Evolutionary conservation across 345 rosid species (phyloP), one percentile per base, ranked within the genome.

Genomic region (Eutrema yunnanense): DNA sequence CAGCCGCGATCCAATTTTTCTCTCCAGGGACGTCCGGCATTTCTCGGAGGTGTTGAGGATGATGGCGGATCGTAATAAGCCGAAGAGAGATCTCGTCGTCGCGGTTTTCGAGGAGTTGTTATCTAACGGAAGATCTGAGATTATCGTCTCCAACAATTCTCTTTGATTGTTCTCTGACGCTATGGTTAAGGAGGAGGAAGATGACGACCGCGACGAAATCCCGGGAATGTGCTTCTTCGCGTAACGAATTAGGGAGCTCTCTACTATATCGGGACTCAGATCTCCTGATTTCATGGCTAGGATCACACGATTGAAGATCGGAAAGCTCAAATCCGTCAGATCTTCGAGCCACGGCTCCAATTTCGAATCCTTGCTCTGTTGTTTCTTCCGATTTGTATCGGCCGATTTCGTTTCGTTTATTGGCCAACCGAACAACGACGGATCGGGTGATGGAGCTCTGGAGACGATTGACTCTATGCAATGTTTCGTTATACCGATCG

Each of bases 361-460:
- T 61, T 75, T 80, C 9, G 59, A 65, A 2, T 55, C 38, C 0
- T 43, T 62, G 14, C 46, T 63, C 62, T 41, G 69, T 51, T 41
- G 69, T 51, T 70, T 70, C 67, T 36, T 64, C 33, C 3, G 12
- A 1, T 59, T 59, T 0, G 64, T 40, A 42, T 42, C 46, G 46
- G 34, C 34, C 0, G 50, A 26, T 32, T 32, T 54, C 11, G 11
- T 32, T 12, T 41, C 40, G 34, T 71, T 62, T 10, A 72, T 22
- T 1, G 96, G 98, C 98, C 98, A 88, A 41, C 98, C 96, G 57
- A 85, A 74, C 13, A 85, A 56, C 0, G 87, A 69, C 0, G 89
- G 86, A 56, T 83, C 87, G 2, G 88, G 67, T 46, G 88, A 62
- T 10, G 91, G 81, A 29, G 92, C 88, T 51, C 74, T 73, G n/a